phyloP scores from a whole-genome alignment of 1,284 basidiomycete species.

The Microstroma glucosiphilum region DNA sequence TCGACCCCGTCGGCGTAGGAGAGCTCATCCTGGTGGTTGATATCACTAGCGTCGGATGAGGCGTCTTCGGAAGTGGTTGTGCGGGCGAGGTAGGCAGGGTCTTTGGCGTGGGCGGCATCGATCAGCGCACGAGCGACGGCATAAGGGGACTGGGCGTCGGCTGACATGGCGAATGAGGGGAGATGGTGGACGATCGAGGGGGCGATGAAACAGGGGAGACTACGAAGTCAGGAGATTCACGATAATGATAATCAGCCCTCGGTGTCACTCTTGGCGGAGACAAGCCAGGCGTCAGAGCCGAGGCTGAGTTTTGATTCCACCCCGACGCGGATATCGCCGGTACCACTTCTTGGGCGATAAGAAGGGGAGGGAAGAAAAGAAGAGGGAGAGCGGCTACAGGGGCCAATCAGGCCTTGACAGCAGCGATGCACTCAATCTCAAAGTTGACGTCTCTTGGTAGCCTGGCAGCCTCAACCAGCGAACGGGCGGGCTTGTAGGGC shows the following conservation, averaged over 20 bases:
- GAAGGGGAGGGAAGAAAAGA: too few species aligned
- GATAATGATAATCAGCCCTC: too few species aligned
- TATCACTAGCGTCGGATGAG: not conserved
- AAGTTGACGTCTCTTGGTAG: constrained; percentile 74
- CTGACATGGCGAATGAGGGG: constrained; percentile 3
- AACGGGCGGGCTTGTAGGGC: constrained; percentile 76
- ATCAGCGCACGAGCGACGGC: constrained; percentile 23
- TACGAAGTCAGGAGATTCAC: too few species aligned
- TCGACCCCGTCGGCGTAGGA: constrained; percentile 43
- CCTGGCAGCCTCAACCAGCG: constrained; percentile 64
- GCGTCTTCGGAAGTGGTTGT: constrained; percentile 5
- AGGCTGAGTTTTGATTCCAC: too few species aligned
- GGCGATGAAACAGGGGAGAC: not conserved
- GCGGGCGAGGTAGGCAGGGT: constrained; percentile 25
- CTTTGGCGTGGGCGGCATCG: constrained; percentile 27
- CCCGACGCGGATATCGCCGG: too few species aligned
- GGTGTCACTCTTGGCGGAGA: too few species aligned
- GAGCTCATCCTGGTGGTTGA: constrained; percentile 34
- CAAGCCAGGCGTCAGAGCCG: too few species aligned
- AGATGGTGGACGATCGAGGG: not conserved
- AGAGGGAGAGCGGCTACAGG: too few species aligned
- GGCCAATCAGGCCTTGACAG: constrained; percentile 25
- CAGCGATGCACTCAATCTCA: constrained; percentile 82
- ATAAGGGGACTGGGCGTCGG: constrained; percentile 18
- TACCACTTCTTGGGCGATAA: too few species aligned